These are phyloP conservation scores for Ganoderma multipileum DNA, from an alignment of 1,284 basidiomycete genomes.

Conservation along the genomic window DNA sequence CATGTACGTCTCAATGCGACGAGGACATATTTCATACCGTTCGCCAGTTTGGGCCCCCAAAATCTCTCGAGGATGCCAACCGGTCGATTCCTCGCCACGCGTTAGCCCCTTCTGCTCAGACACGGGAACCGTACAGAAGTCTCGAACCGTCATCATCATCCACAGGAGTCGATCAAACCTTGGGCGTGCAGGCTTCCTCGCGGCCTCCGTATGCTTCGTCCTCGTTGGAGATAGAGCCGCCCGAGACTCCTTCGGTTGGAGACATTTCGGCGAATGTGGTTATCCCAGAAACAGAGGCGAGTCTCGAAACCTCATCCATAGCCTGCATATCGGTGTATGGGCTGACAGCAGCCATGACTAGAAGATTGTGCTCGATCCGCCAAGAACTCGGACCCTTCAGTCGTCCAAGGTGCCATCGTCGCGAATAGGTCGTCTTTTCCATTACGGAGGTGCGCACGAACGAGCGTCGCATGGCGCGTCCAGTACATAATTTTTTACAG, in stretches of 20 bases:
- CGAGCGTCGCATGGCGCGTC: neutral
- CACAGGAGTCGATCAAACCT: neutral
- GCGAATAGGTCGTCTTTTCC: conserved; percentile 85
- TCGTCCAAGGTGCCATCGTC: conserved; percentile 90
- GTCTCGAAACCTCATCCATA: neutral
- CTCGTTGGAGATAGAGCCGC: neutral
- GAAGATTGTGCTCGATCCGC: conserved; percentile 3
- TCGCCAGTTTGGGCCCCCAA: neutral
- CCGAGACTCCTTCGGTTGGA: conserved; percentile 6
- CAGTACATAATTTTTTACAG: conserved; percentile 42
- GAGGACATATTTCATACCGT: neutral
- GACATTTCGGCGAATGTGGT: conserved; percentile 16
- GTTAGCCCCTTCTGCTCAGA: neutral
- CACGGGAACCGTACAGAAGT: neutral
- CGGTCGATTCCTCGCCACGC: neutral
- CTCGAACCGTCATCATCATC: neutral
- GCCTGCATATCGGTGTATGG: neutral
- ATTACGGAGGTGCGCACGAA: conserved; percentile 81
- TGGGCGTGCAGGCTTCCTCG: neutral
- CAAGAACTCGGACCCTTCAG: conserved; percentile 57
- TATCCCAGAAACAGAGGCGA: conserved; percentile 17
- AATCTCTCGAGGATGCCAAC: neutral
- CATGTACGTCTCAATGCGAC: no score
- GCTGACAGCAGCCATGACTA: neutral
- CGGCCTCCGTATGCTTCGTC: neutral